Conservation (phyloP, 768 basidiomycete genomes). For the Macrolepiota albuminosa region DNA sequence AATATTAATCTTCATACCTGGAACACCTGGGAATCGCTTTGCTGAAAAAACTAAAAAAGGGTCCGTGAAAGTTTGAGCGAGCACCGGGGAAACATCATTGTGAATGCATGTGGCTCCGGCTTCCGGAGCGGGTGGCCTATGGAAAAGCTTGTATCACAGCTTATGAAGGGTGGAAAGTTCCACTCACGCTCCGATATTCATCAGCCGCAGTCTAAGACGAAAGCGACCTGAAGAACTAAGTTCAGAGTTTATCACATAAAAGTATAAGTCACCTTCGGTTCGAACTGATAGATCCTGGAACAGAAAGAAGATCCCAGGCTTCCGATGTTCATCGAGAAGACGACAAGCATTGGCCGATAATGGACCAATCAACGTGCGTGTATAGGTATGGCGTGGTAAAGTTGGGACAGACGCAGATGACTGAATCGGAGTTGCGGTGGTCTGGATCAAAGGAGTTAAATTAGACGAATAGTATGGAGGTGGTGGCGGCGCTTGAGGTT, state of each 20-base stretch:
- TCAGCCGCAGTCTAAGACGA: constrained; percentile 79
- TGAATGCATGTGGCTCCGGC: constrained; percentile 60
- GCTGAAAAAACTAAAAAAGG: constrained; percentile 87
- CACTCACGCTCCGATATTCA: constrained; percentile 90
- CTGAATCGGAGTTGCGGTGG: constrained; percentile 3
- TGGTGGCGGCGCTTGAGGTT: constrained; percentile 23
- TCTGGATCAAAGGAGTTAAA: constrained; percentile 13
- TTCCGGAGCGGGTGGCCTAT: constrained; percentile 70
- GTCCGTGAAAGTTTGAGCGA: constrained; percentile 81
- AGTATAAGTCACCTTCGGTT: constrained; percentile 65
- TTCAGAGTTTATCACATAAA: constrained; percentile 1
- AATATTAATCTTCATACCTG: constrained; percentile 48
- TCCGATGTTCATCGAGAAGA: constrained; percentile 79
- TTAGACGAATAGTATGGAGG: constrained; percentile 20
- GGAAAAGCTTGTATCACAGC: neutral
- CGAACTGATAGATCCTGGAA: constrained; percentile 93
- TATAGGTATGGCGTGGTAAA: constrained; percentile 67
- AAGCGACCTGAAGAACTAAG: constrained; percentile 58
- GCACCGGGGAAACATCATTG: constrained; percentile 65
- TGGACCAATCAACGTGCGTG: constrained; percentile 87
- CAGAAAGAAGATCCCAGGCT: constrained; percentile 88
- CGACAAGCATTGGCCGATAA: constrained; percentile 83
- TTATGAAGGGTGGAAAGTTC: neutral
- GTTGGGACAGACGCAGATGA: constrained; percentile 23
- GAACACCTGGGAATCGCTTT: constrained; percentile 93